Base-by-base conservation (phyloP, 1,139 yeast genomes). In the Debaryomyces psychrophilus region DNA sequence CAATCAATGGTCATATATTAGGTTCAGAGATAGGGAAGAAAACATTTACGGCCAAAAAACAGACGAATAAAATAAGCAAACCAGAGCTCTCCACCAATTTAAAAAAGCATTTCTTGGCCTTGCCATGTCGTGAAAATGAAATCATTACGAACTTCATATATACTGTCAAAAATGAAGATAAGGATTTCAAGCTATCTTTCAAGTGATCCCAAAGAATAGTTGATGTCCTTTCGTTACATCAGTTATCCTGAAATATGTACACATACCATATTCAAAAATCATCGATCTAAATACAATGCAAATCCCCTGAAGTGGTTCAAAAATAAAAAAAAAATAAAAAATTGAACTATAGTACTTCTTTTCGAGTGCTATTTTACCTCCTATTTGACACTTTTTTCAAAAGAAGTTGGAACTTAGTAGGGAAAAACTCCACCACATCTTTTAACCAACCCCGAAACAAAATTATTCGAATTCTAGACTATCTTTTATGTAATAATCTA, bases 141-240 rank as follows among this genome's bases (percentile, higher is more conserved):
- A 80, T 84, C 35, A 81, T 89, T 36, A 85, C 93, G 37, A 87
- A 85, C 55, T 89, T 89, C 58, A 71, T 89, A 48, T 89, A 89
- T 65, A 82, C 85, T 54, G 89, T 86, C 44, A 80, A 80, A 58
- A 82, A 87, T 59, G 85, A 84, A 52, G 82, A 81, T 53, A 68
- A 68, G 58, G 77, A 70, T 43, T 77, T 75, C 51, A 74, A 73
- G 58, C 62, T 75, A 49, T 60, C 66, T 1, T 72, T 72, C 49
- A 59, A 61, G 44, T 63, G 40, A 50, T 8, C 11, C n/a, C 12
- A 5, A 14, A 12, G 31, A 12, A 17, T n/a, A 12, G 17, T 9
- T 8, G 15, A 4, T 14, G 5, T 8, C 2, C 6, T 2, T 8
- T 8, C 4, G 4, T 15, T 29, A 18, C 5, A 28, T 12, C 31